A percentile compares a stretch with the other conserved stretches of the same genome.
Evolutionary conservation across 768 basidiomycete species (phyloP).

Genomic region (Filobasidium floriforme): DNA sequence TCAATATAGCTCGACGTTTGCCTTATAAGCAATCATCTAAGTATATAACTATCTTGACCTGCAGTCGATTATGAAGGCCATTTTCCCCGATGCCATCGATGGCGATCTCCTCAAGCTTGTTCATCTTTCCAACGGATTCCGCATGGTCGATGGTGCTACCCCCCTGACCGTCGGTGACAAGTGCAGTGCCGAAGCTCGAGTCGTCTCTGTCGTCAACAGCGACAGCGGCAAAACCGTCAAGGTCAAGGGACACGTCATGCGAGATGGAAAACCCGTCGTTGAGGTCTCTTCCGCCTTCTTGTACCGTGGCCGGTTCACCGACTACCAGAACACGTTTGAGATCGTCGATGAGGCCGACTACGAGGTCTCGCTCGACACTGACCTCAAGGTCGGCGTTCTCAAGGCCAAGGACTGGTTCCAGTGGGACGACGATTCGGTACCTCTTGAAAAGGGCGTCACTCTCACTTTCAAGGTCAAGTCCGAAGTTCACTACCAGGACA

Average conservation of each 20-base stretch:
- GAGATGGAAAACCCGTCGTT: conserved; percentile 70
- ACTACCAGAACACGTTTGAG: conserved; percentile 95
- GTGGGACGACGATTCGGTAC: conserved; percentile 76
- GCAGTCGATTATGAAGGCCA: conserved; percentile 97
- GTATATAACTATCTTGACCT: background rate
- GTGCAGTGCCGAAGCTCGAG: conserved; percentile 80
- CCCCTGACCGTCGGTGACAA: conserved; percentile 76
- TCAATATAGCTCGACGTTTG: conserved; percentile 14
- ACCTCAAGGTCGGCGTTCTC: conserved; percentile 79
- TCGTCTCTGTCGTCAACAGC: conserved; percentile 79
- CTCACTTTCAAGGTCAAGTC: conserved; percentile 86
- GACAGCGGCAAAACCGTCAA: conserved; percentile 84
- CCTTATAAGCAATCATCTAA: no score
- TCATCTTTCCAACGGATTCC: conserved; percentile 95
- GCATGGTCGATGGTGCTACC: conserved; percentile 66
- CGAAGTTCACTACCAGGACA: conserved; percentile 83
- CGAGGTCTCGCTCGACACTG: conserved; percentile 62
- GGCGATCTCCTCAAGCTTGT: conserved; percentile 93
- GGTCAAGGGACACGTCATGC: conserved; percentile 56
- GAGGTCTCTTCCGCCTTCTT: conserved; percentile 93
- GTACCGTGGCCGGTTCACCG: conserved; percentile 87
- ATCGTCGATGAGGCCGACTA: conserved; percentile 83
- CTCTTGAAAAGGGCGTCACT: conserved; percentile 68
- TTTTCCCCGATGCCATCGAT: conserved; percentile 85
- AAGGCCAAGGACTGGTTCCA: conserved; percentile 97